Base-by-base conservation (phyloP, 306 rosid genomes). In the Dalbergia oliveri region DNA sequence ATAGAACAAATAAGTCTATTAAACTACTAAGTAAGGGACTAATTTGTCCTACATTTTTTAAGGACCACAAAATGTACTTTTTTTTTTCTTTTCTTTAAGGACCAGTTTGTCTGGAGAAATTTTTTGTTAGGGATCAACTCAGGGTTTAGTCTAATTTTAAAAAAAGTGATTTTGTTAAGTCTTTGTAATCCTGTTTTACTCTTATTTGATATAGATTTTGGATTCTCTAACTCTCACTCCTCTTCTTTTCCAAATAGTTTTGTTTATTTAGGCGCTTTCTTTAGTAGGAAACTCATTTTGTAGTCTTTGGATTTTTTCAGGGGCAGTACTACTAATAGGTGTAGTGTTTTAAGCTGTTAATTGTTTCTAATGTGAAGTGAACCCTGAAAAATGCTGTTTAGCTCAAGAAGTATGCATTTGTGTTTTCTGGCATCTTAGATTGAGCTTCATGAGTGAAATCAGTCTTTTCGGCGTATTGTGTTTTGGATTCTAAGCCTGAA, bases 321-420 rank as follows among this genome's bases (percentile, higher is more conserved):
- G 45, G 6, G 8, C 47, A 76, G 13, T n/a, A 50, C 2, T 41
- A 13, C 0, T 63, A 44, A 21, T 39, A 5, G 37, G 21, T 37
- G 31, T 41, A 21, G 65, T 41, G 69, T 37, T 82, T 63, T 54
- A 39, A 69, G 61, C 51, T 75, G 16, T 47, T 64, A 49, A 44
- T 63, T 70, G 45, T 69, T 63, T 54, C 59, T 70, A 56, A 34
- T 7, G 33, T 23, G 76, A 73, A 73, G n/a, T 66, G 71, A 57
- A 21, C 10, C 37, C 31, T 8, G 18, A 10, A 58, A 5, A 34
- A 44, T 59, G 14, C 5, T 15, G 3, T 69, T 79, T 58, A 5
- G 4, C 54, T 8, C 4, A 37, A 49, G 44, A 16, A 12, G 58
- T 34, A 56, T 26, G 9, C 39, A 1, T 0, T 43, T 8, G 3